Percentiles rank a stretch among this genome's conserved stretches.
Evolutionary conservation across 805 yeast genomes (phyloP).

Genomic region (Yarrowia sp.): DNA sequence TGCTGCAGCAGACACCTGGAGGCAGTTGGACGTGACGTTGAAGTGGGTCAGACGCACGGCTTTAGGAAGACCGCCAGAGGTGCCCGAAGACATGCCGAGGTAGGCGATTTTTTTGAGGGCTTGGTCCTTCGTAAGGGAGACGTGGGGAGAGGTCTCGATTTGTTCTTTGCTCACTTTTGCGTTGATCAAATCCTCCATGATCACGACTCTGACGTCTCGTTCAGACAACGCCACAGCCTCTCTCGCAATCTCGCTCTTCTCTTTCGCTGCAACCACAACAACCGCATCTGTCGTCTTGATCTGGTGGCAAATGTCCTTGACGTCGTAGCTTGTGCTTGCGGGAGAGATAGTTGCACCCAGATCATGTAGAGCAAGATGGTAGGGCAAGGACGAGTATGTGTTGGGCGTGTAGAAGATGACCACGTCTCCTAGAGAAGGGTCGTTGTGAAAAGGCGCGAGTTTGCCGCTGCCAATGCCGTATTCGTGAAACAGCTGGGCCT

Average conservation of each 20-base stretch:
- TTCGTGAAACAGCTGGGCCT: slow-evolving; percentile 1
- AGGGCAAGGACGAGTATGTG: neutral
- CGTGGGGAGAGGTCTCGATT: neutral
- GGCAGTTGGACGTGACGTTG: slow-evolving; percentile 46
- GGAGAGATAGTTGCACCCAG: slow-evolving; percentile 17
- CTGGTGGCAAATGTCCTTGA: slow-evolving; percentile 16
- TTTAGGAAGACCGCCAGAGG: slow-evolving; percentile 62
- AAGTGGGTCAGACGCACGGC: slow-evolving; percentile 69
- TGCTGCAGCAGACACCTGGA: slow-evolving; percentile 41
- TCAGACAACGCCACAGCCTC: neutral
- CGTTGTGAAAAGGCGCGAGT: neutral
- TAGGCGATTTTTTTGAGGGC: slow-evolving; percentile 31
- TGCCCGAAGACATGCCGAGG: slow-evolving; percentile 39
- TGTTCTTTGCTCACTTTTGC: neutral
- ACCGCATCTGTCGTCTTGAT: slow-evolving; percentile 17
- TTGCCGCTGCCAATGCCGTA: neutral
- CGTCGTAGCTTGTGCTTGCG: slow-evolving; percentile 8
- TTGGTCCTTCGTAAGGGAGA: neutral
- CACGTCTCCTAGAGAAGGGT: slow-evolving; percentile 13
- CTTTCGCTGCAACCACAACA: neutral
- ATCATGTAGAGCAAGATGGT: slow-evolving; percentile 14
- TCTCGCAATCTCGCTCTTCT: neutral
- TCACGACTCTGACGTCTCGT: neutral
- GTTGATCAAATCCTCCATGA: neutral
- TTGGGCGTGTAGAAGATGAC: slow-evolving; percentile 22